phyloP scores from a whole-genome alignment of 768 basidiomycete genomes.

The Boletus reticuloceps region DNA sequence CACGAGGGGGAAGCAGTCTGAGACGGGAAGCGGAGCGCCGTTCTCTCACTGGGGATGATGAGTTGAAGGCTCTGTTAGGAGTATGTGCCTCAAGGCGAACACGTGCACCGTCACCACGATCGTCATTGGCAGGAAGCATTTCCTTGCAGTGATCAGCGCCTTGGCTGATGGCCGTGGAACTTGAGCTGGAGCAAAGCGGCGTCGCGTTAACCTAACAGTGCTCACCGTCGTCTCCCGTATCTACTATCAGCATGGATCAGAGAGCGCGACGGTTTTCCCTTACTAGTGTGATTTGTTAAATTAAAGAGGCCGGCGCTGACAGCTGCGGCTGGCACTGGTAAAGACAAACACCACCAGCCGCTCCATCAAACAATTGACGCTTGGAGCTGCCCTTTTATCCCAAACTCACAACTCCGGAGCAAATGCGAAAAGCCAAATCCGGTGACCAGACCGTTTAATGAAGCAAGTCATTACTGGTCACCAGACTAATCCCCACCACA shows the following conservation, averaged over 20 bases:
- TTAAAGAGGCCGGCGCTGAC: background rate
- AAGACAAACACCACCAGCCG: slow-evolving; percentile 9
- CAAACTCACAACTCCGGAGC: background rate
- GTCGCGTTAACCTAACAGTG: background rate
- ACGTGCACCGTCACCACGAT: slow-evolving; percentile 10
- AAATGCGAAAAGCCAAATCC: too few relatives aligned
- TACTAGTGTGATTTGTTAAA: background rate
- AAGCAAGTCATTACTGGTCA: too few relatives aligned
- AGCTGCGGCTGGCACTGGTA: slow-evolving; percentile 11
- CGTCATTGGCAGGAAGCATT: background rate
- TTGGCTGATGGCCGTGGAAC: slow-evolving; percentile 12
- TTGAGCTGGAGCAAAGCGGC: background rate
- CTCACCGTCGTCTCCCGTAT: background rate
- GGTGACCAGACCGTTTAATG: too few relatives aligned
- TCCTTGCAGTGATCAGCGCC: background rate
- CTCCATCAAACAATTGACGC: background rate
- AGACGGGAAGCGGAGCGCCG: slow-evolving; percentile 25
- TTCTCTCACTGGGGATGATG: background rate
- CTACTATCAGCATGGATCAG: too few relatives aligned
- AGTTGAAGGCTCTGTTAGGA: slow-evolving; percentile 9
- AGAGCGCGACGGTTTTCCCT: background rate
- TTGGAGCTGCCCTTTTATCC: background rate
- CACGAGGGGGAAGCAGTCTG: background rate
- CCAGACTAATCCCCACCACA: too few relatives aligned
- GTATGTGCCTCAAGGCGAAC: slow-evolving; percentile 19